Base-by-base conservation (phyloP, 139 green algal genomes). In the Chlorella sp. region DNA sequence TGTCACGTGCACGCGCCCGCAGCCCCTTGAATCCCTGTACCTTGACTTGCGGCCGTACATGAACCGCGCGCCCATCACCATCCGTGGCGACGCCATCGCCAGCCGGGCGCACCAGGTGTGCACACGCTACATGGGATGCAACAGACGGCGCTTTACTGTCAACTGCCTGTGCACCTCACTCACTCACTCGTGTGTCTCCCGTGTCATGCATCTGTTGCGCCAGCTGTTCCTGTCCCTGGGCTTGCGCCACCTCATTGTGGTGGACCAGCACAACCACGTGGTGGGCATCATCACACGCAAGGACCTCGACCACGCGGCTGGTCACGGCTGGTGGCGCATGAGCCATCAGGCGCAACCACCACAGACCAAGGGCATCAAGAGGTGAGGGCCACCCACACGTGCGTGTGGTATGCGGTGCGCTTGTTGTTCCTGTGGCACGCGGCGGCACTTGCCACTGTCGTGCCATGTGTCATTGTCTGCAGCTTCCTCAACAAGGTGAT, bases 261-360 rank as follows among this genome's bases (percentile, higher is more conserved):
- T 94, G 42, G 88, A 96, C 60, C 73, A 62, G 2, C 75, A 80
- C 26, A 87, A 90, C 71, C 73, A 77, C 60, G 84, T 96, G 50
- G 63, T 90, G 50, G 94, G 94, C 72, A 92, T 98, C 69, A 94
- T 97, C 81, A 98, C 94, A 10, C 84, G 94, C 55, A 96, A 97
- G 82, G 94, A 98, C 74, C 80, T 98, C 49, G 35, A 62, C 60
- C 60, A 70, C 14, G 35, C 70, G 27, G 71, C 79, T 5, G 82
- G 82, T 17, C 83, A 88, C 35, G 83, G 83, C 55, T 88, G 83
- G 83, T 88, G 83, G 83, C 80, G 83, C 50, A 77, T 88, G 67
- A 70, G 35, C 24, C 78, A 83, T 70, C 31, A 73, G 73, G 78
- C 78, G 20, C 67, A 80, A 55, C 69, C 78, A 35, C 78, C 78